Percentiles rank a stretch among this genome's conserved stretches.
phyloP scores from a whole-genome alignment of 148 eudicot species.

The Pharnaceum exiguum region DNA sequence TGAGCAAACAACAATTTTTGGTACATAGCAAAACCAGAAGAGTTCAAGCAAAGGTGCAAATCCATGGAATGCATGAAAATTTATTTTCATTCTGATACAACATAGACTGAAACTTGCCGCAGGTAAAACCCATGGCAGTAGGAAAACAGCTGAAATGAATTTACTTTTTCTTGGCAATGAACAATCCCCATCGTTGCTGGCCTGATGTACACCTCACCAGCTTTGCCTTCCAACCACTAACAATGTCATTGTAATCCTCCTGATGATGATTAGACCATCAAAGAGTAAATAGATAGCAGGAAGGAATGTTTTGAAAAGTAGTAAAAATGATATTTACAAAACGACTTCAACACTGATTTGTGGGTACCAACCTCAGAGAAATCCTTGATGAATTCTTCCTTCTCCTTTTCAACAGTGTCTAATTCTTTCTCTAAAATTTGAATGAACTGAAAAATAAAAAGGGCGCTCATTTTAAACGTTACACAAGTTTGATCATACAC shows the following conservation, averaged over 20 bases:
- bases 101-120: no score
- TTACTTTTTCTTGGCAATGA: conserved; percentile 59
- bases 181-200: conserved; percentile 94
- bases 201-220: conserved; percentile 59
- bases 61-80: no score
- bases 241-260: conserved; percentile 64
- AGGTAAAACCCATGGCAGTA: no score
- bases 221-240: conserved; percentile 88
- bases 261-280: background rate
- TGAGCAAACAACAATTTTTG: no score
- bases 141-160: no score
- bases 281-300: background rate
- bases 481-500: background rate
- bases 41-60: no score
- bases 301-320: background rate
- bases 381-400: conserved; percentile 62
- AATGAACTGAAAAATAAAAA: conserved; percentile 46
- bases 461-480: background rate
- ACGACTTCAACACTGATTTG: background rate
- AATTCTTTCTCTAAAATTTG: conserved; percentile 70
- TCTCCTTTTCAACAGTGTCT: conserved; percentile 61
- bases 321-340: background rate
- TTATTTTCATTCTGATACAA: no score
- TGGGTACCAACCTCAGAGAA: conserved; percentile 70
- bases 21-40: no score